Conservation (phyloP, 495 filamentous ascomycete genomes). For the Penicillium paradoxum region DNA sequence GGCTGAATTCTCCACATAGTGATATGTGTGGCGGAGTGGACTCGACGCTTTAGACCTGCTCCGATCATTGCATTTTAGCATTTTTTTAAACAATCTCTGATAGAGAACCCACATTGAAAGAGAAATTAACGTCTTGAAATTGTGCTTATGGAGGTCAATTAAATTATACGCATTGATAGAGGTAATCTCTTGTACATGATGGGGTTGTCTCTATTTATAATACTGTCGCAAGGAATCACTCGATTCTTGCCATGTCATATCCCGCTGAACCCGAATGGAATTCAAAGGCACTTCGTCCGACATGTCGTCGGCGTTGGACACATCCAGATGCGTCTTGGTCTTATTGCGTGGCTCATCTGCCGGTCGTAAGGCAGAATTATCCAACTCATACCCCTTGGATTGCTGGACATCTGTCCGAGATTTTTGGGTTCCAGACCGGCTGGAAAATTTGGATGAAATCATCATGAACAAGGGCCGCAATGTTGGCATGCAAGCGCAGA, state of each 20-base stretch:
- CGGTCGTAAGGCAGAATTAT: conserved; percentile 2
- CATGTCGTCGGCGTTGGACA: conserved; percentile 2
- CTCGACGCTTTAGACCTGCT: no score
- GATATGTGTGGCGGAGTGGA: no score
- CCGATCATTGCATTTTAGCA: no score
- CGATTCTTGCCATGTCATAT: conserved; percentile 14
- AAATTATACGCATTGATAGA: no score
- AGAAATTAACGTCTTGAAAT: no score
- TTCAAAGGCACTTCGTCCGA: conserved; percentile 17
- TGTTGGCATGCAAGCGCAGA: conserved; percentile 12
- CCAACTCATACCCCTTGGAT: background rate
- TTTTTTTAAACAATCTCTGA: no score
- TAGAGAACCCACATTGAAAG: no score
- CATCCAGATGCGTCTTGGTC: background rate
- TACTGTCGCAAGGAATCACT: conserved; percentile 19
- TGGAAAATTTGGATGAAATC: conserved; percentile 2
- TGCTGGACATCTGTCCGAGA: background rate
- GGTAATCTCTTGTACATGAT: no score
- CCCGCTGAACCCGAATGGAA: conserved; percentile 9
- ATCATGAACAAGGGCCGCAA: conserved; percentile 9
- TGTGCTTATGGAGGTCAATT: no score
- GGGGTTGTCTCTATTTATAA: background rate
- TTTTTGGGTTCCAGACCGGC: background rate
- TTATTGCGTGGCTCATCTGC: conserved; percentile 4
- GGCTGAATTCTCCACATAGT: no score